Evolutionary conservation across 257 asterid species (phyloP).

Genomic region (Scutellaria galericulata): DNA sequence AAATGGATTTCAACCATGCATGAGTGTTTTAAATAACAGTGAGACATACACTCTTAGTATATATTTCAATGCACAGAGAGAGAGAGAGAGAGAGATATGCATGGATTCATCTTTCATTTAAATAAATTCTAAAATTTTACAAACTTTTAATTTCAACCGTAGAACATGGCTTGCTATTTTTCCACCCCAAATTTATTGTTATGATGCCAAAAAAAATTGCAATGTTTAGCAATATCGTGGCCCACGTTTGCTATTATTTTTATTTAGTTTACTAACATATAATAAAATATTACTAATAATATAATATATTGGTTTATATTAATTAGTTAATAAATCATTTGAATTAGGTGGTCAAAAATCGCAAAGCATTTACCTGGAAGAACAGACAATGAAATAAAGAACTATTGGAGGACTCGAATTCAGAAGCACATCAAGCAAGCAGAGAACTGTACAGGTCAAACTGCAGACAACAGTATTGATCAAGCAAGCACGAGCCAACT

Average conservation of each 20-base stretch:
- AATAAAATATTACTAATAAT: too few species aligned
- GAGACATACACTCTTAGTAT: not conserved
- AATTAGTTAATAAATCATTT: not conserved
- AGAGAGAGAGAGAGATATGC: slow-evolving; percentile 24
- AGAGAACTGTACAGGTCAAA: slow-evolving; percentile 48
- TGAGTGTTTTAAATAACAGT: slow-evolving; percentile 27
- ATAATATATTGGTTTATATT: too few species aligned
- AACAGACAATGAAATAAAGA: slow-evolving; percentile 92
- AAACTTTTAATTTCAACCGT: slow-evolving; percentile 46
- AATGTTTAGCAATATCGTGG: not conserved
- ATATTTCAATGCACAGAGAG: too few species aligned
- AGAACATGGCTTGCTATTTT: slow-evolving; percentile 50
- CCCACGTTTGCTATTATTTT: not conserved
- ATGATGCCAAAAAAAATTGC: not conserved
- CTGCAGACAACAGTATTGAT: slow-evolving; percentile 39
- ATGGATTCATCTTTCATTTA: slow-evolving; percentile 41
- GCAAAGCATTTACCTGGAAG: slow-evolving; percentile 93
- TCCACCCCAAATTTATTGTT: slow-evolving; percentile 25
- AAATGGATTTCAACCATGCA: slow-evolving; percentile 34
- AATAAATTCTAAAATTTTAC: slow-evolving; percentile 33
- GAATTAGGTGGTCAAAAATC: slow-evolving; percentile 86
- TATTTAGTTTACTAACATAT: not conserved
- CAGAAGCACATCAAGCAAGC: slow-evolving; percentile 81
- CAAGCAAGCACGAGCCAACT: slow-evolving; percentile 67
- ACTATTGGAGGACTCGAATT: slow-evolving; percentile 91